A percentile compares a stretch with the other conserved stretches of the same genome.
Conservation (phyloP, 108 stramenopile genomes). For the Cyclotella atomus region DNA sequence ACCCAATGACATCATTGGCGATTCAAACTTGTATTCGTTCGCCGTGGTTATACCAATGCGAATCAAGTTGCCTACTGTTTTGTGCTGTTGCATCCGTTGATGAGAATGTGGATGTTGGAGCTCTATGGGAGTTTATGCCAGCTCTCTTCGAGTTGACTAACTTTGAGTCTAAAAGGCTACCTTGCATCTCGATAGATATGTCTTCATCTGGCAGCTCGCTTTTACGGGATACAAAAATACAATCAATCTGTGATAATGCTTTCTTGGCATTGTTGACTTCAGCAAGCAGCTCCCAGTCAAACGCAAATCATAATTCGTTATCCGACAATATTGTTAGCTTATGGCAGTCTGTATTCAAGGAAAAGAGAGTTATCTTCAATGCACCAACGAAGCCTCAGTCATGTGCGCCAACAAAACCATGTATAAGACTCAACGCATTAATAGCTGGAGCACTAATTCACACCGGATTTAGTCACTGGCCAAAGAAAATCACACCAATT, state of each 20-base stretch:
- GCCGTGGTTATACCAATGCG: constrained; percentile 55
- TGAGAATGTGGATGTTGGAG: background rate
- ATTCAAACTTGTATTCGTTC: constrained; percentile 40
- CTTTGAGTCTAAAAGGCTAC: background rate
- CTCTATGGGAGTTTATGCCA: no score
- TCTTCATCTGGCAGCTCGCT: background rate
- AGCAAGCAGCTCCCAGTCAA: background rate
- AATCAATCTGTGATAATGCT: constrained; percentile 28
- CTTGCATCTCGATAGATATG: constrained; percentile 14
- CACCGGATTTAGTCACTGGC: constrained; percentile 43
- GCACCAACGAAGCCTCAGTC: constrained; percentile 13
- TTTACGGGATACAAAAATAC: constrained; percentile 21
- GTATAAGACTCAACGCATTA: constrained; percentile 48
- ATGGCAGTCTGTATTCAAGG: constrained; percentile 16
- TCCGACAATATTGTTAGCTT: constrained; percentile 3
- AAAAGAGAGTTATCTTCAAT: constrained; percentile 32
- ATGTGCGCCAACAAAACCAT: constrained; percentile 23
- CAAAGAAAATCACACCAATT: constrained; percentile 68
- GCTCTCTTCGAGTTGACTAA: no score
- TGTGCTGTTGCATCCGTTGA: constrained; percentile 15
- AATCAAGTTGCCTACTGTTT: constrained; percentile 47
- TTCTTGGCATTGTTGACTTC: constrained; percentile 17
- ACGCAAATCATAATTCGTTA: background rate
- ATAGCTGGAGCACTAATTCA: constrained; percentile 57
- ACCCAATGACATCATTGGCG: constrained; percentile 14